Evolutionary conservation across 768 basidiomycete genomes (phyloP), one percentile per base, ranked within the genome.

Genomic region (Mrakia frigida): DNA sequence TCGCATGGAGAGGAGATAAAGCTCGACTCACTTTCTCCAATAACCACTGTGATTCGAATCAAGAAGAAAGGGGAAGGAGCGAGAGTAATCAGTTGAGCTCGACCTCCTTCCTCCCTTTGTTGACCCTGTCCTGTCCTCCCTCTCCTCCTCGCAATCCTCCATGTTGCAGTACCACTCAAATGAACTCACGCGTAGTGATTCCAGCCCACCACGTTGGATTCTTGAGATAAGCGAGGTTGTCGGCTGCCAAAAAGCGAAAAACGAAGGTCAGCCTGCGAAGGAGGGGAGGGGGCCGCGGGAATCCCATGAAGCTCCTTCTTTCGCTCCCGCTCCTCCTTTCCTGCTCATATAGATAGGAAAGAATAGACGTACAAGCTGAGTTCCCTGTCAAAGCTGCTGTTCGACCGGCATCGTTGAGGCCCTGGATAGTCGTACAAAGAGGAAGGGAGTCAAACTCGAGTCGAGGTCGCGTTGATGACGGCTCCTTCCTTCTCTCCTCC

Each of bases 151-250:
- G 56, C 25, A 6, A 7, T n/a, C n/a, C n/a, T n/a, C n/a, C 13
- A 28, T 9, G 3, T 25, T 56, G n/a, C n/a, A n/a, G n/a, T n/a
- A n/a, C n/a, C 25, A 21, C 41, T 6, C 7, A 6, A 46, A 50
- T 67, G 37, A 52, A 89, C 94, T 84, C 82, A 98, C 96, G 86
- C 18, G 92, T 94, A 53, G 89, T 86, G 86, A 97, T 96, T 73
- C 97, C 96, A 4, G 90, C 90, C 96, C 96, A 99, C 96, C 96
- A 99, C 79, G 94, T 90, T 43, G 93, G 92, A 86, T 93, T 98
- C 80, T 86, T 88, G 68, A 99, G 85, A 83, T 98, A 99, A 14
- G 91, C 84, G 79, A 91, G 87, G 82, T 92, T 91, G 74, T 95
- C 94, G 0, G 92, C 91, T 61, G 91, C 46, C 28, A 7, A 2